A percentile compares a stretch with the other conserved stretches of the same genome.
Evolutionary conservation across 768 basidiomycete species (phyloP).

Genomic region (Pleurotus tuber-regium): DNA sequence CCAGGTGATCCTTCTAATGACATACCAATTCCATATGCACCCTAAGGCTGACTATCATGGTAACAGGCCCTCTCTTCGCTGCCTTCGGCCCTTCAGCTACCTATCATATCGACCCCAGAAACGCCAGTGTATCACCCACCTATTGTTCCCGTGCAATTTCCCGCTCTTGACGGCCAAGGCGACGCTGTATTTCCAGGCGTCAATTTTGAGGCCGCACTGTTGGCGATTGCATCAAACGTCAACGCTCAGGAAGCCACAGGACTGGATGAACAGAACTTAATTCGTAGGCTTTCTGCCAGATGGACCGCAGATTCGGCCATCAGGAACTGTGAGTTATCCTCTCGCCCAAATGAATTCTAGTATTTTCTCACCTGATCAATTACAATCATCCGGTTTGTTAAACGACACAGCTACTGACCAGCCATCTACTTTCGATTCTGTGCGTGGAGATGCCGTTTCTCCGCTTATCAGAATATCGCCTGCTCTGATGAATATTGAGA

Average conservation of each 20-base stretch:
- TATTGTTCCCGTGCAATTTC: constrained; percentile 42
- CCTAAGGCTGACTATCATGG: constrained; percentile 10
- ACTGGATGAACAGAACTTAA: constrained; percentile 53
- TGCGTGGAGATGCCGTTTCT: constrained; percentile 65
- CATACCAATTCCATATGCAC: constrained; percentile 10
- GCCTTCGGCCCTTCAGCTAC: constrained; percentile 35
- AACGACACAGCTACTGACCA: constrained; percentile 59
- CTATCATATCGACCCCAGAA: constrained; percentile 29
- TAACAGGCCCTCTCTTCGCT: constrained; percentile 44
- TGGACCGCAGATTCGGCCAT: constrained; percentile 82
- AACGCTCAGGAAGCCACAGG: constrained; percentile 64
- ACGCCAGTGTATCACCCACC: constrained; percentile 43
- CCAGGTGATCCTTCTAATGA: constrained; percentile 39
- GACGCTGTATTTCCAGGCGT: constrained; percentile 39
- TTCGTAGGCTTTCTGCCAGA: constrained; percentile 47
- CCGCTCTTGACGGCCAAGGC: constrained; percentile 20
- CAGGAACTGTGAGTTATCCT: constrained; percentile 62
- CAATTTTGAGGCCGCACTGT: constrained; percentile 52
- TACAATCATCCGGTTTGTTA: constrained; percentile 1
- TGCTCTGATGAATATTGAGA: constrained; percentile 88
- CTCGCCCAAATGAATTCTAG: not conserved
- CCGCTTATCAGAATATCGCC: constrained; percentile 81
- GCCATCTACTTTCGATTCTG: constrained; percentile 48
- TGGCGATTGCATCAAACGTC: constrained; percentile 48
- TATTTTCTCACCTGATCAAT: constrained; percentile 5